Percentiles rank a stretch among this genome's conserved stretches.
These are phyloP conservation scores for Pseudotsuga menziesii DNA, from an alignment of 75 land plant species.

Conservation along the genomic window DNA sequence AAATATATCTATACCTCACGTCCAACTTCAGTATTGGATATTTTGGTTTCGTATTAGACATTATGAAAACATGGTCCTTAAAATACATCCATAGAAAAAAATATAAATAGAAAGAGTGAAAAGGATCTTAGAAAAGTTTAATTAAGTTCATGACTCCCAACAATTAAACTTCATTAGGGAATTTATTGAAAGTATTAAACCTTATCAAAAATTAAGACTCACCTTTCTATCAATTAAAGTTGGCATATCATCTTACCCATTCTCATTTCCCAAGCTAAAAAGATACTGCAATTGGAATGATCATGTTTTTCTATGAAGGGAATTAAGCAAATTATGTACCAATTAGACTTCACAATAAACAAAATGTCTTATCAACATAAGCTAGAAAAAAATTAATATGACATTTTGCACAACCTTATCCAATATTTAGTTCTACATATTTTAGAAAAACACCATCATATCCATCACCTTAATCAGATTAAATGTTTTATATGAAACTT, in stretches of 20 bases:
- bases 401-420: background rate
- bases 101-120: background rate
- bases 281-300: constrained; percentile 85
- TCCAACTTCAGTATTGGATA: constrained; percentile 92
- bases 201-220: background rate
- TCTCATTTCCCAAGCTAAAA: constrained; percentile 80
- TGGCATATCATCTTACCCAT: constrained; percentile 76
- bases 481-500: background rate
- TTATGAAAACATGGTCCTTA: constrained; percentile 97
- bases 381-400: background rate
- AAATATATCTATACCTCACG: constrained; percentile 45
- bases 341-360: background rate
- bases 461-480: background rate
- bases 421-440: background rate
- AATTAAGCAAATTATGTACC: background rate
- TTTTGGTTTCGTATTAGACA: constrained; percentile 90
- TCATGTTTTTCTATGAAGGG: constrained; percentile 15
- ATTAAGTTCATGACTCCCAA: background rate
- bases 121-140: background rate
- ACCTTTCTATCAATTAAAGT: constrained; percentile 94
- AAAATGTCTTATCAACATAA: background rate
- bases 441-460: background rate
- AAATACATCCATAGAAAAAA: constrained; percentile 6
- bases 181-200: background rate
- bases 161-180: background rate